Conservation (phyloP, 371 early-diverging fungal genomes). For the Nosema bombycis region DNA sequence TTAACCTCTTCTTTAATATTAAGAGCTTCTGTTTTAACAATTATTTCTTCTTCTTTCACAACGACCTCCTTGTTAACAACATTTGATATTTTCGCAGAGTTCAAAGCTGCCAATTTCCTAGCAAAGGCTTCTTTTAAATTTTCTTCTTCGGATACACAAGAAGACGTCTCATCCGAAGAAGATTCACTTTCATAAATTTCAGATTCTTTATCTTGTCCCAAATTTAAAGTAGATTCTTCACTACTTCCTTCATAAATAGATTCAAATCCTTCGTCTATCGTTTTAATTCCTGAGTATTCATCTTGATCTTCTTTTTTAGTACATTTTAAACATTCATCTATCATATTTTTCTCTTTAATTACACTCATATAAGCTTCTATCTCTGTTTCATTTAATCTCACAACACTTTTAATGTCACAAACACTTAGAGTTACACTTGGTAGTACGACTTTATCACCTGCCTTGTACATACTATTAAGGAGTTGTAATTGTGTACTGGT, state of each 20-base stretch:
- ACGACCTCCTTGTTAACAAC: too few relatives aligned
- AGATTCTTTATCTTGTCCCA: neutral
- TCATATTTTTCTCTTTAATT: neutral
- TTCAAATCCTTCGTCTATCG: neutral
- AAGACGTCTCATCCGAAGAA: neutral
- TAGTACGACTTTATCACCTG: neutral
- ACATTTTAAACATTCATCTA: neutral
- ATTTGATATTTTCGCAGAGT: too few relatives aligned
- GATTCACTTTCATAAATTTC: neutral
- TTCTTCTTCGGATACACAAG: neutral
- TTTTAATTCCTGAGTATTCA: neutral
- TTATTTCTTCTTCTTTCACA: neutral
- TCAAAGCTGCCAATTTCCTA: neutral
- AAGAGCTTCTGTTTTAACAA: neutral
- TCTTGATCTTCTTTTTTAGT: neutral
- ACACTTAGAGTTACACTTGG: neutral
- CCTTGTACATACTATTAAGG: neutral
- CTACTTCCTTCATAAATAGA: neutral
- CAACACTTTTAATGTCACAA: neutral
- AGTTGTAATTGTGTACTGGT: neutral
- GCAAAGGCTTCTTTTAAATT: neutral
- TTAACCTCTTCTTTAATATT: neutral
- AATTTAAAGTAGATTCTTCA: neutral
- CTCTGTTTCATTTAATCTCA: neutral
- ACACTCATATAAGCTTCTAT: neutral